These are phyloP conservation scores for Serendipita indica DNA, from an alignment of 768 basidiomycete species.

Conservation along the genomic window DNA sequence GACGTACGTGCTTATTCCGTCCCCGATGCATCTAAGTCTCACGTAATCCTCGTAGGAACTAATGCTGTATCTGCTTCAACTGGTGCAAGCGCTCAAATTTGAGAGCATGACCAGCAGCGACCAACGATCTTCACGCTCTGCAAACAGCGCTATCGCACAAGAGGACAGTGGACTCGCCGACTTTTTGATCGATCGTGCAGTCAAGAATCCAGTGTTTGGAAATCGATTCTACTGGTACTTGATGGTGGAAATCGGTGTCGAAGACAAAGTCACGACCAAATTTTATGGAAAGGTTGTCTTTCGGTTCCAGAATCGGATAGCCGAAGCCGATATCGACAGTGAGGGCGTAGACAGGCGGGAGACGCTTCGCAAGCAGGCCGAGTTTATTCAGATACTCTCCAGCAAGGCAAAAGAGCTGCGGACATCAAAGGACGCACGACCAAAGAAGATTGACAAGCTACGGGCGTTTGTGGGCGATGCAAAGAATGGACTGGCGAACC, in stretches of 20 bases:
- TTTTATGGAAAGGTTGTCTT: constrained; percentile 88
- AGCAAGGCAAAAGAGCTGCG: constrained; percentile 78
- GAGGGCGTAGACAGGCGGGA: constrained; percentile 73
- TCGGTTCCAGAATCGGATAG: constrained; percentile 76
- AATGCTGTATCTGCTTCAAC: constrained; percentile 78
- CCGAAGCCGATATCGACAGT: constrained; percentile 36
- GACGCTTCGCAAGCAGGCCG: constrained; percentile 79
- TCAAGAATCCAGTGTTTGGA: constrained; percentile 68
- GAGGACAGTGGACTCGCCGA: constrained; percentile 89
- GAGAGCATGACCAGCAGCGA: constrained; percentile 61
- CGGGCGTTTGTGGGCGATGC: constrained; percentile 71
- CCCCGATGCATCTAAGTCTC: neutral
- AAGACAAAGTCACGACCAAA: constrained; percentile 74
- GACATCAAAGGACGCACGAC: constrained; percentile 79
- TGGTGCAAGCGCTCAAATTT: constrained; percentile 96
- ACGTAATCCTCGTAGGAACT: constrained; percentile 47
- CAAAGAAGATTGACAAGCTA: constrained; percentile 95
- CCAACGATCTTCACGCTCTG: constrained; percentile 57
- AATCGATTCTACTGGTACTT: constrained; percentile 96
- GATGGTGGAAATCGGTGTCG: constrained; percentile 85
- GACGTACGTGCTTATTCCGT: constrained; percentile 43
- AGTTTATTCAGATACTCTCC: constrained; percentile 73
- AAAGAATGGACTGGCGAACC: constrained; percentile 67
- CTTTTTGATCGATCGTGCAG: constrained; percentile 76
- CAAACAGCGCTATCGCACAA: constrained; percentile 62